Evolutionary conservation across 495 filamentous ascomycete species (phyloP), one percentile per base, ranked within the genome.

Genomic region (Xylaria acuta): DNA sequence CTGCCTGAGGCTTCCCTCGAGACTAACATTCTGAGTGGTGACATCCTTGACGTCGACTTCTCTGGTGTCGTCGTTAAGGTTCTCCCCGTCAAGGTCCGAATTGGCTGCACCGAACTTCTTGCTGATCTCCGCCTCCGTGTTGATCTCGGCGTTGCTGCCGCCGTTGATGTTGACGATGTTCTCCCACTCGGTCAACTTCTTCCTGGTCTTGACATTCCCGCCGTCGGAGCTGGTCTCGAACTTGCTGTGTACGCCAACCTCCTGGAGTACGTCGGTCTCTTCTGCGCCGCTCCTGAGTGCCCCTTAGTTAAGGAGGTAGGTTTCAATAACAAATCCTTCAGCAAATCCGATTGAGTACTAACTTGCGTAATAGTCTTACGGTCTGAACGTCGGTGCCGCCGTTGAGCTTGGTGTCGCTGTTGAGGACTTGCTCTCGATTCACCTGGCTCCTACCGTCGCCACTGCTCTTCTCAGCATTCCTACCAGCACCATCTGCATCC

Each of bases 221-320:
- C 73, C n/a, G 78, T 83, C 51, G 81, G 82, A 49, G 81, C 82
- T 41, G 79, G 80, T 72, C 77, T 83, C 9, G 79, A 81, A 69
- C 75, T 84, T 30, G 80, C 81, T 38, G 80, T 83, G 63, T 82
- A 78, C 68, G 81, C 79, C 66, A 81, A 85, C 67, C 74, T 85
- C 7, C 75, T 83, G 51, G 81, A 84, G 69, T 85, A 82, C 60
- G 75, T 79, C 41, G 83, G 81, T 72, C 79, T 80, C 45, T 76
- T 85, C 70, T 79, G 77, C 59, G 74, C 71, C 18, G 74, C 75
- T n/a, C 74, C 75, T 2, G 22, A 67, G 20, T 79, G 77, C 69
- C 77, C 77, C 58, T 73, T 79, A 14, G 73, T 75, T 27, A 76
- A 74, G 63, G 80, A 83, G 72, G 76, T 73, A 66, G 38, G 68